A percentile compares a stretch with the other conserved stretches of the same genome.
Conservation (phyloP, 805 yeast species). For the Schwanniomyces pseudopolymorphus region DNA sequence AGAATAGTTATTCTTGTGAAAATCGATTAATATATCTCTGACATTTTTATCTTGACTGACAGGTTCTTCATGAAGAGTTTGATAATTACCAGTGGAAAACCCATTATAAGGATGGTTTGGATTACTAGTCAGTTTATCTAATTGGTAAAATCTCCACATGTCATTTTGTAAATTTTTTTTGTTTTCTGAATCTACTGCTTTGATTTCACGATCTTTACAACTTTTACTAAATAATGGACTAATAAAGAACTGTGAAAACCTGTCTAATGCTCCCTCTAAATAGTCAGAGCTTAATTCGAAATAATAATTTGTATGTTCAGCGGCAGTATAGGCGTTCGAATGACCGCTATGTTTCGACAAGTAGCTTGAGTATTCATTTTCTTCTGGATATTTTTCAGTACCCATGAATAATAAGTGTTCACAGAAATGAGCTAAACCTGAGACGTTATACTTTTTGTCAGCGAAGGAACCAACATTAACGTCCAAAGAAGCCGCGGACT, state of each 20-base stretch:
- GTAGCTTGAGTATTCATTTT: conserved; percentile 71
- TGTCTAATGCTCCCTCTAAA: conserved; percentile 83
- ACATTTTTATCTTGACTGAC: conserved; percentile 61
- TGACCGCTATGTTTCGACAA: conserved; percentile 83
- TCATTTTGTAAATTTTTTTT: conserved; percentile 92
- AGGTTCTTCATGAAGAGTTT: conserved; percentile 73
- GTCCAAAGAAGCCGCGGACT: conserved; percentile 76
- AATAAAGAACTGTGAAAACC: conserved; percentile 91
- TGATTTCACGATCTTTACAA: conserved; percentile 88
- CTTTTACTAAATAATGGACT: conserved; percentile 70
- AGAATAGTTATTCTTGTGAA: conserved; percentile 71
- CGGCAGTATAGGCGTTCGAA: conserved; percentile 89
- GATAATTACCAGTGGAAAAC: conserved; percentile 85
- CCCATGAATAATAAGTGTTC: conserved; percentile 74
- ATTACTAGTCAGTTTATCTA: conserved; percentile 73
- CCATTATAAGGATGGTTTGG: conserved; percentile 79
- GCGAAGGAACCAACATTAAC: conserved; percentile 76
- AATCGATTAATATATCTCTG: conserved; percentile 76
- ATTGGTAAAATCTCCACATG: conserved; percentile 82
- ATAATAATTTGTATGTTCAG: conserved; percentile 86
- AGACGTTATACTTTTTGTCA: conserved; percentile 56
- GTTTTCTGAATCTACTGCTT: conserved; percentile 94
- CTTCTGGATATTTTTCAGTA: conserved; percentile 70
- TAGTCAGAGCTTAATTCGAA: conserved; percentile 79
- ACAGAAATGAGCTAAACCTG: conserved; percentile 78